Percentiles rank a stretch among this genome's conserved stretches.
Conservation (phyloP, 225 moss, liverwort and hornwort genomes). For the Marchantia polymorpha region DNA sequence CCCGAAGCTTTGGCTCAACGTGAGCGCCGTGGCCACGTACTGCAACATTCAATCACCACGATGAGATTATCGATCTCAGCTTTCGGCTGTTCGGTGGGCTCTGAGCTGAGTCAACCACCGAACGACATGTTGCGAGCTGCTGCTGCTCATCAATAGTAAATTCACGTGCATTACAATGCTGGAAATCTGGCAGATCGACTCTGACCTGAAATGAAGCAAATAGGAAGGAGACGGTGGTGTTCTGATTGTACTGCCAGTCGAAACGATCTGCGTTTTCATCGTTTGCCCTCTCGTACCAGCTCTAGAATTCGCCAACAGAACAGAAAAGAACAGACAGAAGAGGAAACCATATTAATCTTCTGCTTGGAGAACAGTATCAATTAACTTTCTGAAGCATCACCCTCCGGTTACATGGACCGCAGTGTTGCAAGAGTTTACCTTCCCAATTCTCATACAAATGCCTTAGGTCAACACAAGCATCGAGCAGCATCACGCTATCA, state of each 20-base stretch:
- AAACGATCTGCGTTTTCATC: neutral
- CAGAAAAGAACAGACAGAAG: too few relatives aligned
- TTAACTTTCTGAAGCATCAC: too few relatives aligned
- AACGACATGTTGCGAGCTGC: neutral
- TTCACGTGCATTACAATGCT: too few relatives aligned
- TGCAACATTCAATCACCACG: conserved; percentile 18
- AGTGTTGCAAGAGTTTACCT: too few relatives aligned
- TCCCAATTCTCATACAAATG: too few relatives aligned
- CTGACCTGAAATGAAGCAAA: conserved; percentile 41
- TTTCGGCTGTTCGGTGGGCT: neutral
- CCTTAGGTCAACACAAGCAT: too few relatives aligned
- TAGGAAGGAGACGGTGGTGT: conserved; percentile 40
- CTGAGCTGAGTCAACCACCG: neutral
- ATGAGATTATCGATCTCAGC: neutral
- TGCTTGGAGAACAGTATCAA: too few relatives aligned
- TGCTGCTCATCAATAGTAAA: too few relatives aligned
- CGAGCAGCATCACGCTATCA: neutral
- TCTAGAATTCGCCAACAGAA: neutral
- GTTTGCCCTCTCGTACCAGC: conserved; percentile 34
- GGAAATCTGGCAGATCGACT: too few relatives aligned
- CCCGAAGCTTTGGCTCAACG: conserved; percentile 47
- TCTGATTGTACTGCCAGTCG: conserved; percentile 20
- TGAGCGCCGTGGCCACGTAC: conserved; percentile 37
- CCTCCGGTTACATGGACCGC: too few relatives aligned
- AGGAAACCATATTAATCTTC: too few relatives aligned